Conservation (phyloP, 2,329 filamentous ascomycete genomes). For the Scytalidium lignicola region DNA sequence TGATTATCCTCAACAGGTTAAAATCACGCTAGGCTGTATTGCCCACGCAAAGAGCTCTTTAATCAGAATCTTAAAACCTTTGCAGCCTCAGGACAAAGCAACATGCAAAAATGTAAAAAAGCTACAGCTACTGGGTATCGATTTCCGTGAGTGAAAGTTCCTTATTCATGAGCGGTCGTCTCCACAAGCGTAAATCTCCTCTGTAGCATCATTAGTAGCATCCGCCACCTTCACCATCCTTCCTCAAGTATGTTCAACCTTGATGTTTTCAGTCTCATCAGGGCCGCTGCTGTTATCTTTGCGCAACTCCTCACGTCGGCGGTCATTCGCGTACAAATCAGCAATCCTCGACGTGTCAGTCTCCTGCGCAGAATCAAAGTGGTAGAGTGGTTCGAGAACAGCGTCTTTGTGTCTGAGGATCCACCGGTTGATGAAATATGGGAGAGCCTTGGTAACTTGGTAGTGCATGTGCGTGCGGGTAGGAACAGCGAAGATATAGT, state of each 20-base stretch:
- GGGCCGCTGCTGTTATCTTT: constrained; percentile 2
- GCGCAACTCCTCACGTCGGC: constrained; percentile 1
- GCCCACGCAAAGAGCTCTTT: too few relatives aligned
- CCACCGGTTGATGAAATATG: constrained; percentile 16
- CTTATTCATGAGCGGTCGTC: too few relatives aligned
- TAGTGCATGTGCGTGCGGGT: constrained; percentile 24
- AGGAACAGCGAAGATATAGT: constrained; percentile 41
- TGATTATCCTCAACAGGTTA: too few relatives aligned
- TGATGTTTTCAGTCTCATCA: neutral
- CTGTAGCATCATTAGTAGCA: too few relatives aligned
- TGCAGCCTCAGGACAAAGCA: too few relatives aligned
- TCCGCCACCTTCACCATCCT: too few relatives aligned
- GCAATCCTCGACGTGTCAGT: constrained; percentile 4
- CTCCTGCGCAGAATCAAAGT: constrained; percentile 32
- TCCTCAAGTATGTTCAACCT: constrained; percentile 2
- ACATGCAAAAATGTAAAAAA: too few relatives aligned
- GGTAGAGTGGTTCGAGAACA: constrained; percentile 45
- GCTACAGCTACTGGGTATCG: too few relatives aligned
- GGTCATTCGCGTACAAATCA: constrained; percentile 2
- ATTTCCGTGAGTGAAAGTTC: too few relatives aligned
- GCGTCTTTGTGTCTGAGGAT: constrained; percentile 32
- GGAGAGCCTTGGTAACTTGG: constrained; percentile 22
- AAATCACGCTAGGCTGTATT: too few relatives aligned
- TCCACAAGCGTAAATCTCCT: too few relatives aligned
- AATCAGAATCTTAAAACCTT: too few relatives aligned